Evolutionary conservation across 192 early-diverging fungal genomes (phyloP), one percentile per base, ranked within the genome.

Genomic region (Allomyces javanicus): DNA sequence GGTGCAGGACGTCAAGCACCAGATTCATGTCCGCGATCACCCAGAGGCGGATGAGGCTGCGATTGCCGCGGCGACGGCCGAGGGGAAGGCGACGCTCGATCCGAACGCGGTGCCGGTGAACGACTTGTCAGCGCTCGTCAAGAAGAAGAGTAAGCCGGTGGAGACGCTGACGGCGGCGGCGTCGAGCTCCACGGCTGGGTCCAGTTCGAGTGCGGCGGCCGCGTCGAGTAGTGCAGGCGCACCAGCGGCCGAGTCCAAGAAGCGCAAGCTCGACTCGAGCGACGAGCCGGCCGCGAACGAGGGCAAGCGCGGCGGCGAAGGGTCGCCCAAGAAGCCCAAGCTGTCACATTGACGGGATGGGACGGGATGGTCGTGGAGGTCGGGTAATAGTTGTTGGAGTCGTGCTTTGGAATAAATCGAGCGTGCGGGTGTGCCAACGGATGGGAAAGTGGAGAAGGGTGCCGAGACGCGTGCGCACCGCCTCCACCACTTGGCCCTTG

Each of bases 121-220:
- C 45, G 73, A 74, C 50, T 66, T 74, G 44, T 69, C 70, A 1
- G 65, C 64, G 4, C 64, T 74, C 9, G 73, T 74, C 45, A 74
- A 74, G 63, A 58, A 58, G 21, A 58, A 58, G 33, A 40, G 33
- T 40, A 40, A 40, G 33, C 33, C 33, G 33, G 33, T 40, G 33
- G 33, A 40, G 33, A 40, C 3, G 33, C 7, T 7, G 33, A 40
- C 33, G 50, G 12, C 50, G 17, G 12, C 4, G 50, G 12, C 50
- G 50, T 21, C 50, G 50, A n/a, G 17, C 3, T 58, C 50, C 1
- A 3, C 50, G 12, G 50, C 50, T 21, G 50, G 17, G 17, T 14
- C 50, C 21, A n/a, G 17, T 58, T 14, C 50, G 17, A 21, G 50
- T 58, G 50, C 50, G 17, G 50, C 50, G 3, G 17, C 21, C 17